Base-by-base conservation (phyloP, 2,329 filamentous ascomycete genomes). In the Phoma sp. region DNA sequence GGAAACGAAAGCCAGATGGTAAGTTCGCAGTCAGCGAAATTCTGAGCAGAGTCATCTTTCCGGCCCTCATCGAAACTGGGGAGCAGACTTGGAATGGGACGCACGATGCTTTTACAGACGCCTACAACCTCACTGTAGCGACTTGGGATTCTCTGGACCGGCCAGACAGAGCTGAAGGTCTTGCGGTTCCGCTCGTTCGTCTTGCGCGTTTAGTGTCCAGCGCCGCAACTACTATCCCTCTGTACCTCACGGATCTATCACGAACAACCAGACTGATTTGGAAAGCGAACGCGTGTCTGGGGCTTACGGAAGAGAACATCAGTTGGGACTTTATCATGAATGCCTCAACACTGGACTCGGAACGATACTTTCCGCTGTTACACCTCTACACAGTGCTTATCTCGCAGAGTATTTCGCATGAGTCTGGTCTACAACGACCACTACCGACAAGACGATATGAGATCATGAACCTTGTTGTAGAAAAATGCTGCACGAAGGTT, bases 331-430 rank as follows among this genome's bases (percentile, higher is more conserved):
- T 42, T 12, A 47, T 74, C n/a, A 56, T 57, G 9, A 59, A 66
- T 45, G 68, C 69, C 0, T 53, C 65, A 0, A 30, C 47, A 9
- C 47, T 64, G 0, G 33, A 46, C 0, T 55, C 62, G 7, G 28
- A 50, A 3, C 61, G 54, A 17, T 60, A 68, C 40, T 63, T 70
- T 15, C 61, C 64, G 1, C 36, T 73, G 3, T 53, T 74, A 14
- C 66, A 72, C 26, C 51, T 72, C 2, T 73, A 68, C 53, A 72
- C 69, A 1, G 43, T 72, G n/a, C 57, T 72, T 18, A 45, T 73
- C 0, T 67, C 64, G n/a, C 71, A 73, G 40, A 59, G 59, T 23
- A 63, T 73, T 17, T 56, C 60, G 12, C 66, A 72, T 20, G 49
- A 56, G 4, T 29, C 53, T 23, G 33, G 49, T 3, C 18, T 58